Percentiles rank a stretch among this genome's conserved stretches.
phyloP scores from a whole-genome alignment of 805 yeast genomes.

The Brettanomyces naardenensis region DNA sequence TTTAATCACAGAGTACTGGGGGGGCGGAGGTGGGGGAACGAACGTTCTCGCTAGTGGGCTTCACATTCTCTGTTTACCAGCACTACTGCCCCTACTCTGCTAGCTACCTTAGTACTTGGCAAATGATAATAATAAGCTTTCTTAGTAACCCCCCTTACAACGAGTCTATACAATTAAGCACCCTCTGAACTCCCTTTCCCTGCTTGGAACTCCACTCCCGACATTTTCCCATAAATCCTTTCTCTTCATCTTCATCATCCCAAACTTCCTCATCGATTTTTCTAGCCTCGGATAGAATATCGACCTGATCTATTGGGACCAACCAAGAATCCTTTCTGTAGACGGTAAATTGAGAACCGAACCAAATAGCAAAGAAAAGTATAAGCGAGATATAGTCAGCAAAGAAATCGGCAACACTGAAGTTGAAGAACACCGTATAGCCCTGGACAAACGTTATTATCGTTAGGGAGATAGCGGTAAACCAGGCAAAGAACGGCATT shows the following conservation, averaged over 20 bases:
- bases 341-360: constrained; percentile 39
- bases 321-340: constrained; percentile 41
- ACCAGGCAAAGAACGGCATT: constrained; percentile 64
- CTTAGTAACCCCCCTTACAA: no score
- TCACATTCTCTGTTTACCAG: no score
- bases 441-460: constrained; percentile 68
- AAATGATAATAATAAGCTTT: no score
- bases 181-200: background rate
- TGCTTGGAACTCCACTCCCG: background rate
- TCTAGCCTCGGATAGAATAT: constrained; percentile 24
- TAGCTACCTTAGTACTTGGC: no score
- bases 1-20: no score
- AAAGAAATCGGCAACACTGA: constrained; percentile 52
- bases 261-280: constrained; percentile 37
- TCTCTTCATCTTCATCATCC: constrained; percentile 34
- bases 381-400: constrained; percentile 66
- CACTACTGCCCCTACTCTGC: no score
- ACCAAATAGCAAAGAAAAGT: constrained; percentile 48
- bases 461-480: constrained; percentile 45
- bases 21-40: no score
- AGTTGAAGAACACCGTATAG: constrained; percentile 49
- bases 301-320: constrained; percentile 50
- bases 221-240: background rate
- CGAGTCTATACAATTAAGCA: background rate
- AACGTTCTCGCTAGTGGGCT: no score